phyloP scores from a whole-genome alignment of 177 flowering plant genomes.

The Vitis hybrid region DNA sequence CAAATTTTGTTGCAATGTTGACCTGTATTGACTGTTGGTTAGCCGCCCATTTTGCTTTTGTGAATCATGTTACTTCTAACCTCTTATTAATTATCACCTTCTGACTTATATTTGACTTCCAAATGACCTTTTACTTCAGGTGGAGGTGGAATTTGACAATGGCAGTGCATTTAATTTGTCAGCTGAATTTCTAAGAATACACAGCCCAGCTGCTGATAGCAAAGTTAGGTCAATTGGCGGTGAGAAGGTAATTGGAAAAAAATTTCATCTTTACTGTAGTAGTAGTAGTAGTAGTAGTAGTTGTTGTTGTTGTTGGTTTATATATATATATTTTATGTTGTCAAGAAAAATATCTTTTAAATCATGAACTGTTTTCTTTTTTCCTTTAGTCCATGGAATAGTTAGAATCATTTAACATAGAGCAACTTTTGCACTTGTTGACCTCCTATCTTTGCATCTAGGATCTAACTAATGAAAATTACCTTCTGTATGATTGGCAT shows the following conservation, averaged over 20 bases:
- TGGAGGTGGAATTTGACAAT: constrained; percentile 67
- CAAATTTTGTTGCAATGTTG: too few species aligned
- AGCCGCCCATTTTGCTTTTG: not conserved
- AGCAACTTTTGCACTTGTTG: not conserved
- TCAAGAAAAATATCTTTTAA: not conserved
- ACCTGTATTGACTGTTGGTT: too few species aligned
- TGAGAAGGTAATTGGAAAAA: constrained; percentile 60
- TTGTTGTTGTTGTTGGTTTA: too few species aligned
- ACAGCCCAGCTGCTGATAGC: constrained; percentile 86
- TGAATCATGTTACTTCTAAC: not conserved
- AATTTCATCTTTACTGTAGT: too few species aligned
- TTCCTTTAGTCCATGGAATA: not conserved
- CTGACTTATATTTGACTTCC: not conserved
- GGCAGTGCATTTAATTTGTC: constrained; percentile 53
- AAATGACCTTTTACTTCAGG: constrained; percentile 38
- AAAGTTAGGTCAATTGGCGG: constrained; percentile 80
- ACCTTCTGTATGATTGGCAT: not conserved
- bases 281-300: too few species aligned
- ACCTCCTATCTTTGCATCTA: not conserved
- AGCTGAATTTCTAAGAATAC: constrained; percentile 66
- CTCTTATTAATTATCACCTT: not conserved
- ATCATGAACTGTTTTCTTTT: not conserved
- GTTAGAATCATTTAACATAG: not conserved
- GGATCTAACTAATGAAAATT: not conserved
- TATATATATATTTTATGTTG: too few species aligned